phyloP scores from a whole-genome alignment of 805 yeast genomes.

The Blastobotrys attinorum region DNA sequence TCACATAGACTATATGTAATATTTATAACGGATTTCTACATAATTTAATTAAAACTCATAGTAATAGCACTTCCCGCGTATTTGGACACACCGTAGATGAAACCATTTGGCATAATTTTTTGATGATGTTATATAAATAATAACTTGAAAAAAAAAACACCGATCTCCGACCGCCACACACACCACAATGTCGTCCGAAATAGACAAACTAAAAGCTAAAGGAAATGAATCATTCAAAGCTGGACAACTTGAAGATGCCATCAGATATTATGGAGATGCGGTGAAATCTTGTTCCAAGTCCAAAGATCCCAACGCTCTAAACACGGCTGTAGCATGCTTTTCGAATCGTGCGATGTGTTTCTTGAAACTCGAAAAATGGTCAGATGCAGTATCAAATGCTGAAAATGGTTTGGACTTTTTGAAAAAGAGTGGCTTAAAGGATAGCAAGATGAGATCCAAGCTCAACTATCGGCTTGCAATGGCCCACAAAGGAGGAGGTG shows the following conservation, averaged over 20 bases:
- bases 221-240: slow-evolving; percentile 13
- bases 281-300: no score
- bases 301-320: no score
- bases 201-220: slow-evolving; percentile 6
- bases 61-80: no score
- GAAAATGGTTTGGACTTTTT: slow-evolving; percentile 11
- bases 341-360: slow-evolving; percentile 19
- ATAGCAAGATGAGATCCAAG: slow-evolving; percentile 9
- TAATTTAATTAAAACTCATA: no score
- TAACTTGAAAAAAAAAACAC: background rate
- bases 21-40: no score
- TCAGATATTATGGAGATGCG: slow-evolving; percentile 14
- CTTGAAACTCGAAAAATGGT: slow-evolving; percentile 14
- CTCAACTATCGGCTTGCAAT: slow-evolving; percentile 13
- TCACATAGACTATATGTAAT: background rate
- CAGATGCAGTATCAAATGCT: slow-evolving; percentile 11
- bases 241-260: slow-evolving; percentile 13
- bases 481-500: slow-evolving; percentile 12
- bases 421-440: background rate
- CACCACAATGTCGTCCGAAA: background rate
- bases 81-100: no score
- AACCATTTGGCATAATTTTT: no score
- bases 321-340: slow-evolving; percentile 11
- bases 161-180: no score
- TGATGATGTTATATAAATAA: background rate